Conservation (phyloP, 352 stramenopile species). For the Pythium sp. region DNA sequence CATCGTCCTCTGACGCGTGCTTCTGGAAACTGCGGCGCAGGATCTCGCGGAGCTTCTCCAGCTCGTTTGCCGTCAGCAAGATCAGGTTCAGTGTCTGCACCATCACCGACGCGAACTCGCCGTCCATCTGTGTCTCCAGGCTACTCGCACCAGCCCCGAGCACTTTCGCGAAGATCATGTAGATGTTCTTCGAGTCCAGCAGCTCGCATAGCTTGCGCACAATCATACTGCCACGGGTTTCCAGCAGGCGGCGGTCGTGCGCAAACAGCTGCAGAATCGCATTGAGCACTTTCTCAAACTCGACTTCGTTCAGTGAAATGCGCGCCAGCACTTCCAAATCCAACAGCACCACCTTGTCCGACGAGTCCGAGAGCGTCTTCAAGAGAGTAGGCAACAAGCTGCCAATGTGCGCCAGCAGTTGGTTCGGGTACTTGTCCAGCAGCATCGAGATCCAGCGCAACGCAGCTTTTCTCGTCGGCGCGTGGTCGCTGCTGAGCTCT, state of each 20-base stretch:
- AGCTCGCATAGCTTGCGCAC: conserved; percentile 98
- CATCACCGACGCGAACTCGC: conserved; percentile 98
- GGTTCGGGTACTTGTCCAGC: conserved; percentile 94
- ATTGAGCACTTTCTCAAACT: conserved; percentile 94
- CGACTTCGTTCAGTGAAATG: conserved; percentile 91
- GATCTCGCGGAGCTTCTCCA: conserved; percentile 86
- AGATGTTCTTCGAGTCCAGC: conserved; percentile 97
- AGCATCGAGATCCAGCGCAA: conserved; percentile 98
- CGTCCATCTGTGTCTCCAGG: conserved; percentile 54
- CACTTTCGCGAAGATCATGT: conserved; percentile 96
- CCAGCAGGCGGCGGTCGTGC: conserved; percentile 77
- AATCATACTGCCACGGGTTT: conserved; percentile 97
- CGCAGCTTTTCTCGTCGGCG: conserved; percentile 95
- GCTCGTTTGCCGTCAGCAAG: conserved; percentile 96
- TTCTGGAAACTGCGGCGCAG: conserved; percentile 77
- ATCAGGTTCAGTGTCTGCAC: conserved; percentile 99
- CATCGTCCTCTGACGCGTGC: conserved; percentile 64
- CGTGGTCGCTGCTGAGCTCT: conserved; percentile 94
- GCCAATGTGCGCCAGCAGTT: conserved; percentile 92
- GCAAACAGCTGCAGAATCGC: conserved; percentile 95
- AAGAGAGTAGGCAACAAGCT: conserved; percentile 95
- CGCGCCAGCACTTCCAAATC: conserved; percentile 95
- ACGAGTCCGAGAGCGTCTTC: conserved; percentile 94
- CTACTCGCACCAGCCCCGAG: conserved; percentile 69
- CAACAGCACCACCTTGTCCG: conserved; percentile 96